Evolutionary conservation across 208 protist species (phyloP), one percentile per base, ranked within the genome.

Genomic region (Porcisia hertigi): DNA sequence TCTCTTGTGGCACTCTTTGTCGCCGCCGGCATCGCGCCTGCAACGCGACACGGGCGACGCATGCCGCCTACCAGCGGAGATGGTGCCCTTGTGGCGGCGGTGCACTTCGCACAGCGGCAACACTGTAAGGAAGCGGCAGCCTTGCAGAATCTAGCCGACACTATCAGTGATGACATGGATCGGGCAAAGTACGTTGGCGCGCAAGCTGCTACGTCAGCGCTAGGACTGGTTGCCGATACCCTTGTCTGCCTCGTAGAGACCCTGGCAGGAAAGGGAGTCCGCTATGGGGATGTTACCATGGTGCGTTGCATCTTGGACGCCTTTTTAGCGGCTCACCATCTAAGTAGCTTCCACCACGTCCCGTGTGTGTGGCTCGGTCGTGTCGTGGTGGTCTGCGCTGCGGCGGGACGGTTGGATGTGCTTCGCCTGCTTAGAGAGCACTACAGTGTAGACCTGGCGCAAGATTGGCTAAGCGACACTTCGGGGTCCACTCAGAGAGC

Each of bases 321-420:
- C 23, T 76, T 80, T 70, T 25, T 83, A 55, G 63, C 43, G n/a
- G 36, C 76, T 20, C 69, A 76, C n/a, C 66, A 80, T 14, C 52
- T 69, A 30, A 64, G 4, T 7, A 79, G 84, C 76, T 72, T 87
- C 45, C 60, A 34, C 43, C 66, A 66, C n/a, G 79, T 77, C 23
- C 66, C 70, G 39, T 82, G 83, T 55, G 16, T 12, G 18, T 92
- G 84, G 88, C 67, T 93, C 14, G 79, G 69, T 60, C 71, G 76
- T 60, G 82, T 92, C 11, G 75, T 92, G 43, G 64, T 64, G n/a
- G 74, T 63, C 69, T 93, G 87, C 58, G 89, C 84, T 20, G 77
- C 70, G 60, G 76, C 59, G 55, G 53, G 82, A 5, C 81, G 78
- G 43, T 65, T 91, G 41, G 84, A 87, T 45, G 65, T 87, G n/a